These are phyloP conservation scores for Medicago truncatula DNA, from an alignment of 306 rosid genomes.

Conservation along the genomic window MtrunA17r5.0-ANR NC_053048.1:36292001-36292500, in stretches of 20 bases:
- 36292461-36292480: constrained; percentile 9
- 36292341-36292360: no score
- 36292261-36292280: no score
- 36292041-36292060: not conserved
- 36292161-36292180: no score
- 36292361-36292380: no score
- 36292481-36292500: not conserved
- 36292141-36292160: not conserved
- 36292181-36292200: no score
- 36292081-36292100: not conserved
- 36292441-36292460: not conserved
- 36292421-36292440: not conserved
- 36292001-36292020: not conserved
- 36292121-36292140: not conserved
- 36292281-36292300: not conserved
- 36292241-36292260: no score
- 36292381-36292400: no score
- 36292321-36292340: no score
- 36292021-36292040: constrained; percentile 7
- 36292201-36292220: no score
- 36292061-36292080: not conserved
- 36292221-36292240: not conserved
- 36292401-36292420: no score
- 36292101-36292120: not conserved
- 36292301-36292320: no score